phyloP scores from a whole-genome alignment of 257 asterid genomes.

The Solanum sejunctum region DNA sequence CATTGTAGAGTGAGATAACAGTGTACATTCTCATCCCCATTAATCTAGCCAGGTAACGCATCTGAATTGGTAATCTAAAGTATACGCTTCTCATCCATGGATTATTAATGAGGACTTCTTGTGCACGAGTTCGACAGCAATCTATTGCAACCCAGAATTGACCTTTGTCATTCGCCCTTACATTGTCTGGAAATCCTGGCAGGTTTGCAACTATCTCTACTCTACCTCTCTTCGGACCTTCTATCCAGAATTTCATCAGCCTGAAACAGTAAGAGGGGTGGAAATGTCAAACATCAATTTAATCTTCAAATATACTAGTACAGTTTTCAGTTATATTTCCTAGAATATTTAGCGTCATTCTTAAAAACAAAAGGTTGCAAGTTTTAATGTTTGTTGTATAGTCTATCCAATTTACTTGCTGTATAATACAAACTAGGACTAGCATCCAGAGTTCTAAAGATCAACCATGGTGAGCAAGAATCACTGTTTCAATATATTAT shows the following conservation, averaged over 20 bases:
- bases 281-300: background rate
- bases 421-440: background rate
- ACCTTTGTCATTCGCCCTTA: constrained; percentile 53
- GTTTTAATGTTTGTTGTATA: background rate
- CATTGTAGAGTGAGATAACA: constrained; percentile 43
- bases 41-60: constrained; percentile 48
- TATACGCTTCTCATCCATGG: constrained; percentile 72
- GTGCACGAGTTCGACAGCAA: constrained; percentile 64
- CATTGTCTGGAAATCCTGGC: constrained; percentile 86
- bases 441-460: too few species aligned
- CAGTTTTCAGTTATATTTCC: background rate
- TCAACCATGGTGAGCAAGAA: too few species aligned
- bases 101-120: constrained; percentile 41
- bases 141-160: constrained; percentile 89
- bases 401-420: background rate
- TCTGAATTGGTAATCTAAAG: constrained; percentile 64
- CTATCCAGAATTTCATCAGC: constrained; percentile 55
- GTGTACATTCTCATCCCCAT: constrained; percentile 73
- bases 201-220: constrained; percentile 44
- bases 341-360: too few species aligned
- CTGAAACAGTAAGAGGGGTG: constrained; percentile 10
- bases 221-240: constrained; percentile 46
- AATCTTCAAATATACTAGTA: background rate
- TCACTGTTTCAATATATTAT: too few species aligned
- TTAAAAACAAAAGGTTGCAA: too few species aligned